Conservation (phyloP, 2,329 filamentous ascomycete genomes). For the Lasiodiplodia citricola region DNA sequence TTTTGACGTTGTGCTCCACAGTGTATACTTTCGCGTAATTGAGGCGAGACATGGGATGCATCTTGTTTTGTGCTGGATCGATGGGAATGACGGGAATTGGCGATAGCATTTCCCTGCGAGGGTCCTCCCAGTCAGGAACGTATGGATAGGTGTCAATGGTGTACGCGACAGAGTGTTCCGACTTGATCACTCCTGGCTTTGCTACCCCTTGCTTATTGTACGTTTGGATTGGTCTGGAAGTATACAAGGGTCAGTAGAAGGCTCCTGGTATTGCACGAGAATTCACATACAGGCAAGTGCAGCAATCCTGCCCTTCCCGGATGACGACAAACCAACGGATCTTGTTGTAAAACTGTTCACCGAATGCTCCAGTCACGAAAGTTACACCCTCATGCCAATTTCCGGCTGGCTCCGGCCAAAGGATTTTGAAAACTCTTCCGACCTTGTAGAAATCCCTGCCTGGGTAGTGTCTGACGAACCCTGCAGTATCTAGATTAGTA, state of each 20-base stretch:
- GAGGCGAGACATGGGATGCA: conserved; percentile 34
- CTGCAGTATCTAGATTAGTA: background rate
- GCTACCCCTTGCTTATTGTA: conserved; percentile 16
- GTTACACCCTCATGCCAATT: conserved; percentile 1
- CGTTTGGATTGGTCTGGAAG: conserved; percentile 19
- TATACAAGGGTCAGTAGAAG: background rate
- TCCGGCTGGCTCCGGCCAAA: conserved; percentile 21
- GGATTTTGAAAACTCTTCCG: conserved; percentile 22
- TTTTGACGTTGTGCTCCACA: conserved; percentile 39
- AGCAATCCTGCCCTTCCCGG: conserved; percentile 14
- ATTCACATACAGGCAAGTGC: conserved; percentile 26
- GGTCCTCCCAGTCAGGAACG: background rate
- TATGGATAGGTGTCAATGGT: background rate
- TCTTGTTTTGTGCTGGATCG: conserved; percentile 25
- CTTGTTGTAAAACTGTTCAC: conserved; percentile 18
- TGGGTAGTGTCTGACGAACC: background rate
- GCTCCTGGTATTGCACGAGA: too few species aligned
- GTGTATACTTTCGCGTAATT: conserved; percentile 37
- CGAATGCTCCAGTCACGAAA: conserved; percentile 8
- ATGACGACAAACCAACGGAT: conserved; percentile 29
- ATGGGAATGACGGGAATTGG: conserved; percentile 30
- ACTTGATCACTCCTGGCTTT: conserved; percentile 10
- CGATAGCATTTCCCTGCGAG: conserved; percentile 24
- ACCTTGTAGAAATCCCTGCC: conserved; percentile 8
- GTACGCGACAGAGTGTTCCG: conserved; percentile 15